Base-by-base conservation (phyloP, 2,329 filamentous ascomycete genomes). In the Scolecobasidium constrictum region DNA sequence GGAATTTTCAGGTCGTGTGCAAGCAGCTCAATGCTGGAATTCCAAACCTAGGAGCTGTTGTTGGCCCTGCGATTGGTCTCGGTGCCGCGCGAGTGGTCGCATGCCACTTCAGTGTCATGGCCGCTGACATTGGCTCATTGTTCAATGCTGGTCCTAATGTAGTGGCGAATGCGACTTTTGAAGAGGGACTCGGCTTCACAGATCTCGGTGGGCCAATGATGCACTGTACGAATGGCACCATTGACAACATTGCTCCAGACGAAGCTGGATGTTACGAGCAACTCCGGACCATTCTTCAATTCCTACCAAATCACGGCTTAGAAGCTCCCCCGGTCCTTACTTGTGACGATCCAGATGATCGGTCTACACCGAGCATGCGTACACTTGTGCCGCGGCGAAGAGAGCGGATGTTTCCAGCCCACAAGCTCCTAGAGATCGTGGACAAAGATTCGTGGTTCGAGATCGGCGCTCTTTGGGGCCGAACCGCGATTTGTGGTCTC, bases 31-130 rank as follows among this genome's bases (percentile, higher is more conserved):
- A 80, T 49, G 59, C 68, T 48, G 77, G 77, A 0, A 80, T 81
- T 38, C 77, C 77, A 1, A 81, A 81, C 52, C 52, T 81, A 1
- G 77, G 76, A 2, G 77, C 77, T 2, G 73, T 79, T 0, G 51
- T 81, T 9, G 77, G 77, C 0, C 77, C 77, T 4, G 77, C 77
- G 0, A 78, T 81, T 47, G 77, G 77, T 0, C 60, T 81, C 2
- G 77, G 77, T 5, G 75, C 77, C 3, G 76, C 77, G 1, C 61
- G 77, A 33, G 75, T 79, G 0, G 73, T 77, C 1, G 66, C 68
- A 2, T 79, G 75, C 36, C 77, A 81, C 52, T 81, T 81, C 52
- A 75, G 70, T 1, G 77, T 81, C 23, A 81, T 81, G 77, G 75
- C 77, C 3, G 74, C 62, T 4, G 74, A 81, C 53, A 64, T 81